Conservation (phyloP, 1,284 basidiomycete species). For the Mycena citricolor region DNA sequence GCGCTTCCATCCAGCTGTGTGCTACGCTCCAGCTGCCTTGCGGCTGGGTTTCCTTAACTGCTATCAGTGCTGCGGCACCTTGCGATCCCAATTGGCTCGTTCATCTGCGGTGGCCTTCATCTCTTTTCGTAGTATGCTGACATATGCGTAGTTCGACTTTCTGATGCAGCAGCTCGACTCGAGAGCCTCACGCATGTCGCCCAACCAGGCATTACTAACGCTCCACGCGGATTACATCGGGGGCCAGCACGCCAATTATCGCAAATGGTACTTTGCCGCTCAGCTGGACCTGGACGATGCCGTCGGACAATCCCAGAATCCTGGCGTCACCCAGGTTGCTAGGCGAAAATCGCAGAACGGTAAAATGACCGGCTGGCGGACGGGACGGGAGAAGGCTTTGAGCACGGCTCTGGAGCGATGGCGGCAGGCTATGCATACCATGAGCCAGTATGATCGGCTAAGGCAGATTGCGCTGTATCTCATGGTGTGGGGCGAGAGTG, state of each 20-base stretch:
- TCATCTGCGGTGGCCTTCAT: no score
- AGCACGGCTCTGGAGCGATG: conserved; percentile 87
- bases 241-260: conserved; percentile 93
- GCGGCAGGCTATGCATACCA: conserved; percentile 97
- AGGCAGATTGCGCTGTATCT: conserved; percentile 95
- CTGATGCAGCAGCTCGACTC: conserved; percentile 97
- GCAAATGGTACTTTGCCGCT: conserved; percentile 99
- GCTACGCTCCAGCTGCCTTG: no score
- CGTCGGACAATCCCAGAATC: conserved; percentile 89
- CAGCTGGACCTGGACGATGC: conserved; percentile 98
- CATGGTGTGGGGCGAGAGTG: conserved; percentile 97
- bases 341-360: conserved; percentile 41
- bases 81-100: no score
- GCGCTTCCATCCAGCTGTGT: no score
- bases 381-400: conserved; percentile 78
- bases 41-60: no score
- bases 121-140: no score
- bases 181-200: conserved; percentile 92
- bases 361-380: conserved; percentile 9
- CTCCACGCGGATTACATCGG: conserved; percentile 99
- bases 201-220: conserved; percentile 90
- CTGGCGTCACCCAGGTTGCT: conserved; percentile 81
- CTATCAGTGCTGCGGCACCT: no score
- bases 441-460: conserved; percentile 96
- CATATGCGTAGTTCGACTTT: conserved; percentile 97